These are phyloP conservation scores for Skeletonema costatum DNA, from an alignment of 108 stramenopile genomes.

Conservation along the genomic window DNA sequence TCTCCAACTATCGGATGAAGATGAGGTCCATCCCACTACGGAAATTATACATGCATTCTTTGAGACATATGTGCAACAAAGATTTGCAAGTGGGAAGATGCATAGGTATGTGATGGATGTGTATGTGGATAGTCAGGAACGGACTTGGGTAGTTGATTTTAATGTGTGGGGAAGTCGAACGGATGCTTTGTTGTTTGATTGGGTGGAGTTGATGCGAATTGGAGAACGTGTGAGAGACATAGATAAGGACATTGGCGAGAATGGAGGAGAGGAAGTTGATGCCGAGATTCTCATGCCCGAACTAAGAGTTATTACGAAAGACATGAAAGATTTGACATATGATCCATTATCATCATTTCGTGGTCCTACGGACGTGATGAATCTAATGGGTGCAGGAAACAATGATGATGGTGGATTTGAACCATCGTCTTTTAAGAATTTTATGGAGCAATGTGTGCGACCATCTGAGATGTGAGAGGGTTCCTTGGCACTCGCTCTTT, in stretches of 20 bases:
- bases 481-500: no score
- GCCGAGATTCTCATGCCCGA: constrained; percentile 19
- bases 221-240: constrained; percentile 23
- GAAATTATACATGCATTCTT: constrained; percentile 47
- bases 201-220: constrained; percentile 71
- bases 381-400: constrained; percentile 38
- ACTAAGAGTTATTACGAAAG: constrained; percentile 70
- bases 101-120: constrained; percentile 75
- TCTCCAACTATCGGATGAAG: background rate
- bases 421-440: constrained; percentile 60
- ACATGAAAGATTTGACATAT: constrained; percentile 67
- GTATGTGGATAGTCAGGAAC: constrained; percentile 81
- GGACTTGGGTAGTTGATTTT: constrained; percentile 89
- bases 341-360: constrained; percentile 81
- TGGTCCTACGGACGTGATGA: constrained; percentile 85
- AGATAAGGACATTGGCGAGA: background rate
- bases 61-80: constrained; percentile 43
- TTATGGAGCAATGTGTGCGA: constrained; percentile 73
- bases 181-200: constrained; percentile 79
- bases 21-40: constrained; percentile 4
- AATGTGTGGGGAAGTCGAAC: constrained; percentile 81
- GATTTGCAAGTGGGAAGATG: constrained; percentile 45
- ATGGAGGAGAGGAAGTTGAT: background rate
- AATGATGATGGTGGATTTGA: constrained; percentile 38
- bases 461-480: constrained; percentile 45